phyloP scores from a whole-genome alignment of 495 filamentous ascomycete species.

The Tricharina praecox region DNA sequence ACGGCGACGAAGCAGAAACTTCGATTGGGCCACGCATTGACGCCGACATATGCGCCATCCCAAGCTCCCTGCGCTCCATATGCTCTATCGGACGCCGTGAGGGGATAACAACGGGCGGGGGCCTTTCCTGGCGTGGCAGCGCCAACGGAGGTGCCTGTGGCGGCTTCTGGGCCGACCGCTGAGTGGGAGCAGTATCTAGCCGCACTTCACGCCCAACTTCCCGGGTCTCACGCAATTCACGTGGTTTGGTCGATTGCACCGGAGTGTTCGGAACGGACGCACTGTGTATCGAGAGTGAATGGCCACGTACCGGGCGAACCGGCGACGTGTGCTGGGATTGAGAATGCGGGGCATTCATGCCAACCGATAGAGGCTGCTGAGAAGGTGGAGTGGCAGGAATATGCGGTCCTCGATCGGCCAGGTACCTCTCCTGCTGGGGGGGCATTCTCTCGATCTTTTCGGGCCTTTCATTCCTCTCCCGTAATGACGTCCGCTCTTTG shows the following conservation, averaged over 20 bases:
- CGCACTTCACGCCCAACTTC: neutral
- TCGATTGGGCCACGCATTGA: conserved; percentile 1
- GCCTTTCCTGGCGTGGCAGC: neutral
- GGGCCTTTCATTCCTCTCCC: neutral
- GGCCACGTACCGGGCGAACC: neutral
- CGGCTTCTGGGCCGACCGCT: conserved; percentile 3
- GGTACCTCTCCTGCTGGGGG: neutral
- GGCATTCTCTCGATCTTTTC: neutral
- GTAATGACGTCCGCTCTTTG: neutral
- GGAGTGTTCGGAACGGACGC: conserved; percentile 2
- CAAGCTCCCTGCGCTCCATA: neutral
- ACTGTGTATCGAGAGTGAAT: conserved; percentile 1
- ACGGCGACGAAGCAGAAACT: neutral
- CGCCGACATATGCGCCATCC: neutral
- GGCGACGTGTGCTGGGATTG: neutral
- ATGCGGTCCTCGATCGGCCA: neutral
- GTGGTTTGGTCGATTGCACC: no score
- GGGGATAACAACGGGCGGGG: neutral
- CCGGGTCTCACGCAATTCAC: no score
- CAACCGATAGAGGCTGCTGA: conserved; percentile 1
- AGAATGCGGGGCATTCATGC: conserved; percentile 5
- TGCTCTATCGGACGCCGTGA: neutral
- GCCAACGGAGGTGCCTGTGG: neutral
- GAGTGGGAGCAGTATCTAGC: neutral
- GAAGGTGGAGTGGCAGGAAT: conserved; percentile 4